phyloP scores from a whole-genome alignment of 768 basidiomycete genomes.

The Psilocybe cyanescens region DNA sequence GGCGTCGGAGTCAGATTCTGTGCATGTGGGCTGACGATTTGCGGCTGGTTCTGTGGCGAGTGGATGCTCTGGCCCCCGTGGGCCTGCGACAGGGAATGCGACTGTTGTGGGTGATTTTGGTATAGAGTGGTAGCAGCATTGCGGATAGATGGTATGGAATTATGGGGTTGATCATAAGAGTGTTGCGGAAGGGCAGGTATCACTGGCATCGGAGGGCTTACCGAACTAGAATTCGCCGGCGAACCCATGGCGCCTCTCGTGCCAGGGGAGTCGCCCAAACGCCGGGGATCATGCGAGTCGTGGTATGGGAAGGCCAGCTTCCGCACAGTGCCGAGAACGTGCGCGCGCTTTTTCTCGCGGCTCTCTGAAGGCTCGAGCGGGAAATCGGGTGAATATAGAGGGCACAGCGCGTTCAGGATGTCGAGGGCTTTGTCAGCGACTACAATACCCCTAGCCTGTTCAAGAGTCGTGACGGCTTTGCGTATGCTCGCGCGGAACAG shows the following conservation, averaged over 20 bases:
- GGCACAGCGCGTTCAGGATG: slow-evolving; percentile 72
- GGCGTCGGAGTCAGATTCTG: slow-evolving; percentile 18
- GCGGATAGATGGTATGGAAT: slow-evolving; percentile 29
- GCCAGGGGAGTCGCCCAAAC: slow-evolving; percentile 52
- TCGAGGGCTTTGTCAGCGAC: slow-evolving; percentile 78
- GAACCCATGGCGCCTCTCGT: slow-evolving; percentile 51
- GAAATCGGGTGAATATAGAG: slow-evolving; percentile 72
- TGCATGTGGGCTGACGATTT: slow-evolving; percentile 19
- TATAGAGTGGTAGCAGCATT: slow-evolving; percentile 22
- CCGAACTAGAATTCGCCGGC: slow-evolving; percentile 60
- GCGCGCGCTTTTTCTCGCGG: slow-evolving; percentile 62
- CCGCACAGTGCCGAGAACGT: slow-evolving; percentile 67
- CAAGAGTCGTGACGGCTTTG: slow-evolving; percentile 67
- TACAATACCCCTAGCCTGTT: slow-evolving; percentile 63
- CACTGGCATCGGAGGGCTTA: slow-evolving; percentile 55
- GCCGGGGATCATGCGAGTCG: slow-evolving; percentile 60
- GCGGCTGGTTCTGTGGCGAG: slow-evolving; percentile 32
- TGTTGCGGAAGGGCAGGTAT: slow-evolving; percentile 38
- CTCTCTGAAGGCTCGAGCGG: slow-evolving; percentile 49
- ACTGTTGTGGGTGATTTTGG: slow-evolving; percentile 2
- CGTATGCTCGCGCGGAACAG: slow-evolving; percentile 78
- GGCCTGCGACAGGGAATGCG: slow-evolving; percentile 17
- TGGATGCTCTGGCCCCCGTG: slow-evolving; percentile 23
- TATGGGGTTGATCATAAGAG: slow-evolving; percentile 38
- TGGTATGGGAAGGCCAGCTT: slow-evolving; percentile 85